Percentiles rank a stretch among this genome's conserved stretches.
Conservation (phyloP, 345 rosid genomes). For the Citrus hindsii region DNA sequence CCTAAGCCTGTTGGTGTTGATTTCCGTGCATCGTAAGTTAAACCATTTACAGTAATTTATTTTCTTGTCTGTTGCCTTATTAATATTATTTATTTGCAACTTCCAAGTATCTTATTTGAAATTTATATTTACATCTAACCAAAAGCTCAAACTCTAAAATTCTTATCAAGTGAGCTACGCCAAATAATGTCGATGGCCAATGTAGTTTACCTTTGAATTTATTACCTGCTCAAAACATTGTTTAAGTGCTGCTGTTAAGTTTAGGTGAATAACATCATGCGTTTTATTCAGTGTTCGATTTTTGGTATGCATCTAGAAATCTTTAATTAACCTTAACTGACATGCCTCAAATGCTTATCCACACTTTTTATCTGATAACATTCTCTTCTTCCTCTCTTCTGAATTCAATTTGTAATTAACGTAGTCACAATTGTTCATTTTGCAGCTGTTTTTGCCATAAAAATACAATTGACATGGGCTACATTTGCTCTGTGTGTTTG, state of each 20-base stretch:
- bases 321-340: not conserved
- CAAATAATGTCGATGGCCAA: not conserved
- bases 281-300: not conserved
- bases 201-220: not conserved
- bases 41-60: not conserved
- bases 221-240: not conserved
- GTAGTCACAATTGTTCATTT: constrained; percentile 16
- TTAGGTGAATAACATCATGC: not conserved
- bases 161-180: not conserved
- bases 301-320: not conserved
- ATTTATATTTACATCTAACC: not conserved
- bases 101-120: not conserved
- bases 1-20: constrained; percentile 93
- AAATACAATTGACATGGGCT: constrained; percentile 92
- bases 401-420: not conserved
- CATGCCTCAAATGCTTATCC: not conserved
- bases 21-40: constrained; percentile 89
- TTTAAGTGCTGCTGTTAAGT: not conserved
- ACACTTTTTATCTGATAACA: not conserved
- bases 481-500: constrained; percentile 89
- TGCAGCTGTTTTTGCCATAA: constrained; percentile 97
- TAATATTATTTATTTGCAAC: not conserved
- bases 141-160: not conserved
- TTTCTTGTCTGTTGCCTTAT: not conserved
- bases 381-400: not conserved